A percentile compares a stretch with the other conserved stretches of the same genome.
phyloP scores from a whole-genome alignment of 805 yeast genomes.

The Candida awuae region DNA sequence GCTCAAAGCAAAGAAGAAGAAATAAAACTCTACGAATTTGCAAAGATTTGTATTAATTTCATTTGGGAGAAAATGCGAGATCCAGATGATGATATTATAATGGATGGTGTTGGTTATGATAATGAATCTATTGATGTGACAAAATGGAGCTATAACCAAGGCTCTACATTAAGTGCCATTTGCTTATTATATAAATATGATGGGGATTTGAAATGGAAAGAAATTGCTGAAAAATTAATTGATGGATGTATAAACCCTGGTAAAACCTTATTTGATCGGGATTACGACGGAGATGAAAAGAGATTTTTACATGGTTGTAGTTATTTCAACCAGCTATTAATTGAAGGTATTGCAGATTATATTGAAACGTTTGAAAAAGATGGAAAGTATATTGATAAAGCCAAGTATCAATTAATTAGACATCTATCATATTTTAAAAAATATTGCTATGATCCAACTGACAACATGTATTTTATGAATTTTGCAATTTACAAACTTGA shows the following conservation, averaged over 20 bases:
- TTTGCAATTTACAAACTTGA: constrained; percentile 52
- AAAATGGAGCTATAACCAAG: constrained; percentile 64
- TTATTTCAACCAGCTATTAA: constrained; percentile 53
- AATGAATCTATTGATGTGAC: constrained; percentile 36
- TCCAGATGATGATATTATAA: constrained; percentile 44
- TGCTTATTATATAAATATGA: constrained; percentile 44
- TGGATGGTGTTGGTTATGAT: constrained; percentile 52
- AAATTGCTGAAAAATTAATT: constrained; percentile 41
- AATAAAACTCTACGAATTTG: constrained; percentile 44
- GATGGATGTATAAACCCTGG: constrained; percentile 51
- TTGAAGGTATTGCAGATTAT: constrained; percentile 65
- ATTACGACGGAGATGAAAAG: constrained; percentile 40
- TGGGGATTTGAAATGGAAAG: constrained; percentile 41
- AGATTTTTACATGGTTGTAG: constrained; percentile 61
- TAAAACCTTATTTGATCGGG: constrained; percentile 55
- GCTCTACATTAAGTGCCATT: constrained; percentile 53
- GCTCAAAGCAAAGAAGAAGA: constrained; percentile 35
- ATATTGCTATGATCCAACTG: constrained; percentile 47
- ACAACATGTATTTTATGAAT: constrained; percentile 51
- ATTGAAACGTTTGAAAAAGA: constrained; percentile 32
- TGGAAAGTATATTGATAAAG: constrained; percentile 31
- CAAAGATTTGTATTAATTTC: constrained; percentile 54
- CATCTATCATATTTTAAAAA: constrained; percentile 51
- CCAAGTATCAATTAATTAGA: constrained; percentile 39
- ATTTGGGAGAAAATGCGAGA: constrained; percentile 44